These are phyloP conservation scores for Wickerhamomyces subpelliculosus DNA, from an alignment of 805 yeast species.

Conservation along the genomic window DNA sequence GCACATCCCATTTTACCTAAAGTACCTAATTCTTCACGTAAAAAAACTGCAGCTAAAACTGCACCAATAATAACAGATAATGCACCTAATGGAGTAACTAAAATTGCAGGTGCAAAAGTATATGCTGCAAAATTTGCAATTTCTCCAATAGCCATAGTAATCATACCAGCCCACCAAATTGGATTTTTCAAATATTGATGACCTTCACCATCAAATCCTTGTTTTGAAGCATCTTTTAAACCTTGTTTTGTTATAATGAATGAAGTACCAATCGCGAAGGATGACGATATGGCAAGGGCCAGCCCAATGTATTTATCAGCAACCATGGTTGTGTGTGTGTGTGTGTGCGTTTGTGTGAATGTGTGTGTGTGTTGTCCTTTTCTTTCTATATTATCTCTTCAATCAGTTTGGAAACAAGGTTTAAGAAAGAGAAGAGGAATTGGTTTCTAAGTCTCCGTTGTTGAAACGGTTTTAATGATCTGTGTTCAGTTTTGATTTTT, in stretches of 20 bases:
- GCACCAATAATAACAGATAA: conserved; percentile 88
- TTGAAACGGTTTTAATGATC: not conserved
- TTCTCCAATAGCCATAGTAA: conserved; percentile 87
- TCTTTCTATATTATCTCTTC: too few relatives aligned
- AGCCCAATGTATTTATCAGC: conserved; percentile 88
- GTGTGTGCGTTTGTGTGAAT: too few relatives aligned
- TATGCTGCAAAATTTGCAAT: conserved; percentile 91
- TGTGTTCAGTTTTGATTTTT: not conserved
- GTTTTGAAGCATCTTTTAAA: conserved; percentile 59
- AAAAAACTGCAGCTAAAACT: conserved; percentile 75
- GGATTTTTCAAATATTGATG: conserved; percentile 76
- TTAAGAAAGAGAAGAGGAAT: not conserved
- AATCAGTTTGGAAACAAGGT: too few relatives aligned
- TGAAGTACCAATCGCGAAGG: conserved; percentile 85
- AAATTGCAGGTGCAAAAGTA: conserved; percentile 89
- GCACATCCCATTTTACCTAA: conserved; percentile 92
- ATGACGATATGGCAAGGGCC: conserved; percentile 79
- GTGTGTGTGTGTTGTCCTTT: too few relatives aligned
- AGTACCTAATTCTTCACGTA: conserved; percentile 81
- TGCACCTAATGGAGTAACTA: conserved; percentile 91
- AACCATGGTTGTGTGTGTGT: too few relatives aligned
- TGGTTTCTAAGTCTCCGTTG: not conserved
- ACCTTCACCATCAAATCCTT: conserved; percentile 67
- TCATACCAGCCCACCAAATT: conserved; percentile 91
- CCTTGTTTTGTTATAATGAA: conserved; percentile 89